phyloP scores from a whole-genome alignment of 1,139 yeast species.

The Hemisphaericaspora xylanilytica region DNA sequence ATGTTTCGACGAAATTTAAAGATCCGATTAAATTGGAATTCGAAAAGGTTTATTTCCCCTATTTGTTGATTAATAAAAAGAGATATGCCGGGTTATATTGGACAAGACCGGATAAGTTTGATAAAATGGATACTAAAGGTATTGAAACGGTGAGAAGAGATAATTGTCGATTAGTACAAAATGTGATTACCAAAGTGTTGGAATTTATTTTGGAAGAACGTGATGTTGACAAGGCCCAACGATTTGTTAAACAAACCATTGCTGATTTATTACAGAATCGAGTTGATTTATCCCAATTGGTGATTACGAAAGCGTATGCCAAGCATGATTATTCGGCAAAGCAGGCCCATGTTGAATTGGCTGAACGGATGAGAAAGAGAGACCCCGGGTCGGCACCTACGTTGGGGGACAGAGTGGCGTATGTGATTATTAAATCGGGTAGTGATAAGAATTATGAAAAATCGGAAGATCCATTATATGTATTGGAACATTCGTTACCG shows the following conservation, averaged over 20 bases:
- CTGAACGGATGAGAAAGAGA: slow-evolving; percentile 93
- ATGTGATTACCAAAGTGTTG: slow-evolving; percentile 88
- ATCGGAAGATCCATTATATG: slow-evolving; percentile 95
- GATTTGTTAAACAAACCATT: slow-evolving; percentile 81
- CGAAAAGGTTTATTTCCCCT: slow-evolving; percentile 95
- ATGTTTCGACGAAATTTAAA: slow-evolving; percentile 74
- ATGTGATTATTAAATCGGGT: slow-evolving; percentile 82
- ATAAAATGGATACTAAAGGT: slow-evolving; percentile 98
- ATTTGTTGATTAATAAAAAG: slow-evolving; percentile 88
- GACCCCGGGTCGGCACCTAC: slow-evolving; percentile 98
- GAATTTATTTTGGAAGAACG: slow-evolving; percentile 84
- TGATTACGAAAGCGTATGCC: slow-evolving; percentile 89
- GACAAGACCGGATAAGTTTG: slow-evolving; percentile 87
- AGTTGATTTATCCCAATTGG: slow-evolving; percentile 89
- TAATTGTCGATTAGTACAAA: slow-evolving; percentile 90
- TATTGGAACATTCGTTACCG: slow-evolving; percentile 85
- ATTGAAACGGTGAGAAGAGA: slow-evolving; percentile 98
- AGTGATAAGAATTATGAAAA: slow-evolving; percentile 91
- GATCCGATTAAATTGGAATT: slow-evolving; percentile 93
- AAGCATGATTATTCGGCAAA: slow-evolving; percentile 90
- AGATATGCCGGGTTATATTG: slow-evolving; percentile 96
- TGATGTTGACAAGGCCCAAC: slow-evolving; percentile 84
- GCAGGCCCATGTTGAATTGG: slow-evolving; percentile 95
- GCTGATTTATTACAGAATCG: slow-evolving; percentile 88
- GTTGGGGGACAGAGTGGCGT: slow-evolving; percentile 97